Base-by-base conservation (phyloP, 331 rosid genomes). In the Malus hybrid region DNA sequence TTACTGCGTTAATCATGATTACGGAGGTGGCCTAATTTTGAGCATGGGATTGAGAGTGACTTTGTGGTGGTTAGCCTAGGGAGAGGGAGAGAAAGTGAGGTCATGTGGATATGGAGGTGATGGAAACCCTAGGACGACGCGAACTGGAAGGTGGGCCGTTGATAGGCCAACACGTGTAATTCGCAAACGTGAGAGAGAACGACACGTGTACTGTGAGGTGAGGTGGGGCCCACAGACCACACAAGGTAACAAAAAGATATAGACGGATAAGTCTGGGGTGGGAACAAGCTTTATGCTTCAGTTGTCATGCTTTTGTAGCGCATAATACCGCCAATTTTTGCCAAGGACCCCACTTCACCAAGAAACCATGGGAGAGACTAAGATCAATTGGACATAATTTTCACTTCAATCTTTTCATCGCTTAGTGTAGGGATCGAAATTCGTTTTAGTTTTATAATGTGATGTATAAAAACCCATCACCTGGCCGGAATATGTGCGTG, bases 171-270 rank as follows among this genome's bases (percentile, higher is more conserved):
- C 90, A 81, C 84, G 93, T 84, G 86, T 33, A 60, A 70, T 13
- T 56, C 31, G 6, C 24, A 82, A 39, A n/a, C 1, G 2, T 1
- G 8, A 34, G 79, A 77, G 42, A 14, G 39, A 2, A 0, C 34
- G 90, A 89, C 93, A 85, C 96, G 89, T 91, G 87, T 60, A 65
- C 33, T 11, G 1, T 12, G 10, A n/a, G 46, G 13, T 31, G 2
- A 14, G 34, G 69, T 63, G 82, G 91, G 88, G 70, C 29, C 84
- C 87, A 65, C 54, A 55, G 20, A 13, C 71, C 78, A 79, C 68
- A 78, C 56, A 36, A 63, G 66, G 59, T 44, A 66, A 39, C 57
- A 39, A 79, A 62, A 73, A 16, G 56, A 44, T n/a, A 12, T 4
- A 54, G 61, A 69, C n/a, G 67, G 67, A 70, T 57, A 76, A 76